Conservation (phyloP, 2,329 filamentous ascomycete species). For the Colletotrichum neosansevieriae region DNA sequence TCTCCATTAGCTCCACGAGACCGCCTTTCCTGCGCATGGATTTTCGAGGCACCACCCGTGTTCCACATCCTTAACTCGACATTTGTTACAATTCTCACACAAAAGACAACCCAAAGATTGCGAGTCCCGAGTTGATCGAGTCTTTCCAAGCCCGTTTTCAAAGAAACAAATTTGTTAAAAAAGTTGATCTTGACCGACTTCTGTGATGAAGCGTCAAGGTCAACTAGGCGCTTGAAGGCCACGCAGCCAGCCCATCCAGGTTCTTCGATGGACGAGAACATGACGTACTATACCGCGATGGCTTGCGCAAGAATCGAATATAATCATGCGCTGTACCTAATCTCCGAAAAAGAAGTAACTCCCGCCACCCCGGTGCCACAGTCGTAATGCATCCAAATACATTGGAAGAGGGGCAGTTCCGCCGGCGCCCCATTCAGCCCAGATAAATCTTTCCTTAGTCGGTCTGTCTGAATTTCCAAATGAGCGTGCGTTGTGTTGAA, state of each 20-base stretch:
- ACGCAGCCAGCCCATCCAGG: background rate
- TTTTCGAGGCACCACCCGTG: background rate
- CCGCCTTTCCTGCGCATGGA: conserved; percentile 26
- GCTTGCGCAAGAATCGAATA: conserved; percentile 19
- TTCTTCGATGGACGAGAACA: no score
- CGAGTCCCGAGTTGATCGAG: conserved; percentile 14
- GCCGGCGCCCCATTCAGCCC: background rate
- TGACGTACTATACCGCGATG: background rate
- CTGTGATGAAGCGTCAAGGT: background rate
- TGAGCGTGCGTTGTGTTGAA: background rate
- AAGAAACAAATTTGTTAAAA: background rate
- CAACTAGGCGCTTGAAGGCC: background rate
- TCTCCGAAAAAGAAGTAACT: conserved; percentile 9
- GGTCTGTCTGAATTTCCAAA: background rate
- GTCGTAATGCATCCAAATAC: background rate
- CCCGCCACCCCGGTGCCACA: background rate
- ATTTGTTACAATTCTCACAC: background rate
- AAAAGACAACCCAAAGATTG: conserved; percentile 2
- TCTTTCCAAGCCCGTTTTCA: background rate
- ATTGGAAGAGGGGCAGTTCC: background rate
- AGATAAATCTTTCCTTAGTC: background rate
- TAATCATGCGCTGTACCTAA: background rate
- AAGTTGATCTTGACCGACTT: background rate
- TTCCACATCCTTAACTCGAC: background rate
- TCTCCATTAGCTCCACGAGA: background rate